These are phyloP conservation scores for Trypanosoma theileri DNA, from an alignment of 208 protist species.

Conservation along the genomic window DNA sequence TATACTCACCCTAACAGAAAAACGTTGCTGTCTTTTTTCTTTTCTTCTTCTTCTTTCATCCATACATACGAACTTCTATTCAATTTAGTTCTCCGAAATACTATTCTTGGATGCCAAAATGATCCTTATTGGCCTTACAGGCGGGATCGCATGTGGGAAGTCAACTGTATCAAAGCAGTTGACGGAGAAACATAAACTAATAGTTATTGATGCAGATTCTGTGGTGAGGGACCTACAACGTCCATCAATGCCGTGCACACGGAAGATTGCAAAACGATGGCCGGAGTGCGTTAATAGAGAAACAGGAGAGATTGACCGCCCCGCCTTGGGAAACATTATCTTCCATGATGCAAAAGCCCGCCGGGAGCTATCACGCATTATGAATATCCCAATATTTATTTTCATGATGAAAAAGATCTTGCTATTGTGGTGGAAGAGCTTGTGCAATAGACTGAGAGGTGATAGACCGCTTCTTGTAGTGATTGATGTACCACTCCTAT, in stretches of 20 bases:
- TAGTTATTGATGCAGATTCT: constrained; percentile 80
- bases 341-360: constrained; percentile 67
- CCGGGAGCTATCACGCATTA: constrained; percentile 63
- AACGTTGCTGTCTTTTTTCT: background rate
- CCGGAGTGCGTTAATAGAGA: constrained; percentile 56
- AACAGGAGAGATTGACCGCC: constrained; percentile 69
- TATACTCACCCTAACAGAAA: background rate
- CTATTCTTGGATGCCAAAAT: constrained; percentile 89
- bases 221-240: constrained; percentile 78
- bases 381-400: constrained; percentile 79
- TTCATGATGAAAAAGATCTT: constrained; percentile 55
- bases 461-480: constrained; percentile 46
- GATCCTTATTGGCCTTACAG: constrained; percentile 89
- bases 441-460: constrained; percentile 15
- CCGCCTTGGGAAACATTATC: constrained; percentile 66
- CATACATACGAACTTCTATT: too few relatives aligned
- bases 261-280: constrained; percentile 69
- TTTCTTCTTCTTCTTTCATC: background rate
- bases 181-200: constrained; percentile 43
- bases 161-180: constrained; percentile 75
- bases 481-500: constrained; percentile 87
- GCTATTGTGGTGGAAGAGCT: constrained; percentile 54
- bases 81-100: constrained; percentile 47
- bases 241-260: constrained; percentile 55
- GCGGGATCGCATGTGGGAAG: constrained; percentile 92